A percentile compares a stretch with the other conserved stretches of the same genome.
phyloP scores from a whole-genome alignment of 2,329 filamentous ascomycete species.

The Apiospora koreana region DNA sequence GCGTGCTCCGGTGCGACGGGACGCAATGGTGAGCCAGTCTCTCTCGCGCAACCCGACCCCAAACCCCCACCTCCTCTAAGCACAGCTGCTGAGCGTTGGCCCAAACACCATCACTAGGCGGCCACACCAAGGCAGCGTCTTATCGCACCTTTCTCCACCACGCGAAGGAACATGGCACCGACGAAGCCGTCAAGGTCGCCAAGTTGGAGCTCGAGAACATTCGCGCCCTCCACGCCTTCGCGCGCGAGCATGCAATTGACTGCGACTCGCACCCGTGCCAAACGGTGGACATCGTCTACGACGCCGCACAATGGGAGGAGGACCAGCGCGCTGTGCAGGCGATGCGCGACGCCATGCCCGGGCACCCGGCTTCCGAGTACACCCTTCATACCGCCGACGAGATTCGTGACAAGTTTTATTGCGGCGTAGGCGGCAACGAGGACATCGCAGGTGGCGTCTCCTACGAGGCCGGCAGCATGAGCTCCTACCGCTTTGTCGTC shows the following conservation, averaged over 20 bases:
- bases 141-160: constrained; percentile 11
- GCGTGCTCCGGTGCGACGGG: constrained; percentile 31
- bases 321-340: constrained; percentile 8
- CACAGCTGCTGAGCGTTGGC: no score
- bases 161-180: constrained; percentile 23
- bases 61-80: constrained; percentile 27
- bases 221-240: constrained; percentile 33
- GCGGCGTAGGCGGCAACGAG: constrained; percentile 30
- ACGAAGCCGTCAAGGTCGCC: constrained; percentile 30
- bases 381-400: constrained; percentile 27
- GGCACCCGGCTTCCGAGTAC: constrained; percentile 34
- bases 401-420: constrained; percentile 36
- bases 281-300: constrained; percentile 61
- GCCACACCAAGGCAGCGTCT: constrained; percentile 15
- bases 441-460: constrained; percentile 31
- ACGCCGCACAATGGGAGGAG: constrained; percentile 27
- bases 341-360: constrained; percentile 24
- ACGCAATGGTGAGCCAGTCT: constrained; percentile 24
- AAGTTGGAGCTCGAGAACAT: constrained; percentile 31
- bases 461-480: constrained; percentile 22
- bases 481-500: constrained; percentile 21
- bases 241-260: constrained; percentile 39
- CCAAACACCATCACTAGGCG: not conserved
- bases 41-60: constrained; percentile 24
- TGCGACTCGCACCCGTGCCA: constrained; percentile 46